Percentiles rank a stretch among this genome's conserved stretches.
Conservation (phyloP, 2,329 filamentous ascomycete species). For the Phaeosphaeriaceae sp. region DNA sequence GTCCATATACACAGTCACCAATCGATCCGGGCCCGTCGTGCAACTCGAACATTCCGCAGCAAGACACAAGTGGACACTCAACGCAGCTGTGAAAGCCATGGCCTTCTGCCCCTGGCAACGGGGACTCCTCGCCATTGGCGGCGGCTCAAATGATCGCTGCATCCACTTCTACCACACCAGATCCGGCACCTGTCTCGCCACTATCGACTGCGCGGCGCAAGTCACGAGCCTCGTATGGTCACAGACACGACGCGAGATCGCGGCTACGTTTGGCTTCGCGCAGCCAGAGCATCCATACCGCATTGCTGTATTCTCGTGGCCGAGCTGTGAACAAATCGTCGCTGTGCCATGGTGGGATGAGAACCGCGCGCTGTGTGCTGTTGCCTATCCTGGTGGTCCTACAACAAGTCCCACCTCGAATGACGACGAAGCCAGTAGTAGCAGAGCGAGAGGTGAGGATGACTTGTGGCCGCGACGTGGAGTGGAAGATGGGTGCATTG, state of each 20-base stretch:
- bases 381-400: slow-evolving; percentile 77
- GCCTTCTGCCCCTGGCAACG: slow-evolving; percentile 96
- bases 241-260: slow-evolving; percentile 82
- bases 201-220: slow-evolving; percentile 90
- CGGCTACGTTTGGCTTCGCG: slow-evolving; percentile 91
- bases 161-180: slow-evolving; percentile 94
- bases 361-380: slow-evolving; percentile 83
- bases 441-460: slow-evolving; percentile 55
- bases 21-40: slow-evolving; percentile 44
- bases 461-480: slow-evolving; percentile 64
- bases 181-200: slow-evolving; percentile 83
- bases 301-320: slow-evolving; percentile 94
- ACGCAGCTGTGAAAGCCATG: slow-evolving; percentile 93
- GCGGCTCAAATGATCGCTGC: slow-evolving; percentile 91
- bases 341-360: slow-evolving; percentile 84
- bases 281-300: slow-evolving; percentile 88
- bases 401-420: slow-evolving; percentile 26
- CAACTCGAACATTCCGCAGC: slow-evolving; percentile 64
- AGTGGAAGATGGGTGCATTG: slow-evolving; percentile 79
- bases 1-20: slow-evolving; percentile 42
- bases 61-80: slow-evolving; percentile 77
- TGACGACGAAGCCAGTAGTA: slow-evolving; percentile 11
- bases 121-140: slow-evolving; percentile 85
- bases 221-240: slow-evolving; percentile 95
- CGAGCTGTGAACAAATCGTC: slow-evolving; percentile 83